Conservation (phyloP, 1,284 basidiomycete genomes). For the Tilletia indica region DNA sequence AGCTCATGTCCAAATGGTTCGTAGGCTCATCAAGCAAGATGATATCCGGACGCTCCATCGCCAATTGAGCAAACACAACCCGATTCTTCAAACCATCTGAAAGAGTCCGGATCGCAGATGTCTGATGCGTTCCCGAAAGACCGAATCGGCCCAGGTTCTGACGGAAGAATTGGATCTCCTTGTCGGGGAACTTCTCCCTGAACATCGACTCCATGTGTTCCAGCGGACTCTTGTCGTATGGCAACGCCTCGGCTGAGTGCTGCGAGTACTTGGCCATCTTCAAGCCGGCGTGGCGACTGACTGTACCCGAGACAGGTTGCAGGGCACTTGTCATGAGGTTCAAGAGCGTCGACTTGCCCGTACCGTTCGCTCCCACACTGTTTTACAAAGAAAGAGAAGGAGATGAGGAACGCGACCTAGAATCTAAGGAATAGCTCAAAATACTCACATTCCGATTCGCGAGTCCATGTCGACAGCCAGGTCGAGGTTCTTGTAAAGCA, state of each 20-base stretch:
- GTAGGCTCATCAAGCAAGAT: constrained; percentile 66
- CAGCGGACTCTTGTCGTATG: constrained; percentile 86
- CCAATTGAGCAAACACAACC: constrained; percentile 83
- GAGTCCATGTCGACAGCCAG: constrained; percentile 89
- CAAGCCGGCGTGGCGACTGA: constrained; percentile 82
- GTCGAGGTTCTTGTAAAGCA: constrained; percentile 79
- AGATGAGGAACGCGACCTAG: neutral
- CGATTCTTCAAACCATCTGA: constrained; percentile 95
- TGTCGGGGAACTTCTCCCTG: constrained; percentile 83
- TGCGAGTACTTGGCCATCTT: constrained; percentile 83
- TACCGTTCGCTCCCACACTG: constrained; percentile 88
- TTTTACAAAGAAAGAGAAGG: neutral
- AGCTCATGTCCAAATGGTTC: constrained; percentile 86
- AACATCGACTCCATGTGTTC: constrained; percentile 85
- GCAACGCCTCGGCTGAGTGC: constrained; percentile 96
- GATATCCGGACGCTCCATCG: constrained; percentile 59
- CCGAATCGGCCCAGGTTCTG: constrained; percentile 93
- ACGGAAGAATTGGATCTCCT: constrained; percentile 89
- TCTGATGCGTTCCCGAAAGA: constrained; percentile 89
- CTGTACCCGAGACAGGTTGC: constrained; percentile 77
- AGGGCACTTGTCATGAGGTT: constrained; percentile 86
- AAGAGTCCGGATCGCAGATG: constrained; percentile 79
- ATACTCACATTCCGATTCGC: constrained; percentile 72
- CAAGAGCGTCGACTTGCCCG: constrained; percentile 94
- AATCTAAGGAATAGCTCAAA: neutral